Evolutionary conservation across 495 filamentous ascomycete species (phyloP), one percentile per base, ranked within the genome.

Genomic region (Neurospora tetraspora): DNA sequence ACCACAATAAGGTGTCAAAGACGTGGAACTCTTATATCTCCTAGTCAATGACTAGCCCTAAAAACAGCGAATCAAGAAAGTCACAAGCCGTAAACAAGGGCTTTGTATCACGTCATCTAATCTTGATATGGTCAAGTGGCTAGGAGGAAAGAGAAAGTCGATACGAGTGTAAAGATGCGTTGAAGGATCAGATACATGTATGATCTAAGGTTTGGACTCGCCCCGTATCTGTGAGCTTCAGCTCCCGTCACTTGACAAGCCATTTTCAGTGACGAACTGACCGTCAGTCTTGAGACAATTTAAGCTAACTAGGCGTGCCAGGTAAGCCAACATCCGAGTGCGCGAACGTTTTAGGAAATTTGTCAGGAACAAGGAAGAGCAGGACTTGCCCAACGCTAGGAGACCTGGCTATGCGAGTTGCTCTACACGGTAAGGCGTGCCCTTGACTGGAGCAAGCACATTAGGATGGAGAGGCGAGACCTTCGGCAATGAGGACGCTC

Each of bases 401-500:
- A 75, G 74, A 73, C 69, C 39, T 43, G 71, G 43, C 71, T 76
- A 76, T 78, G 76, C 75, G 71, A 73, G 39, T 72, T 76, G 75
- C 77, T 74, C 71, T 74, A 79, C 76, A 73, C 72, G 74, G 76
- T 72, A 79, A 70, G 38, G 65, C 68, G 77, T 71, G 74, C 71
- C 75, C 74, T 77, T 73, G 70, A 73, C 73, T 69, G 59, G 70
- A 65, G 70, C 53, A 76, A 69, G 47, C 71, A 70, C 78, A 74
- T 76, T 76, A 75, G 71, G 77, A 77, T 75, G 72, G 71, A 76
- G 70, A 75, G 68, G 72, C 78, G 72, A 79, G 80, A 78, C 77
- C 76, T 80, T 78, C 78, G 76, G 39, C 78, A 80, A 80, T 72
- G 72, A 78, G 77, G 71, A 80, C 73, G 72, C 73, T 77, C 74